A percentile compares a stretch with the other conserved stretches of the same genome.
Conservation (phyloP, 495 filamentous ascomycete species). For the Daldinia bambusicola region DNA sequence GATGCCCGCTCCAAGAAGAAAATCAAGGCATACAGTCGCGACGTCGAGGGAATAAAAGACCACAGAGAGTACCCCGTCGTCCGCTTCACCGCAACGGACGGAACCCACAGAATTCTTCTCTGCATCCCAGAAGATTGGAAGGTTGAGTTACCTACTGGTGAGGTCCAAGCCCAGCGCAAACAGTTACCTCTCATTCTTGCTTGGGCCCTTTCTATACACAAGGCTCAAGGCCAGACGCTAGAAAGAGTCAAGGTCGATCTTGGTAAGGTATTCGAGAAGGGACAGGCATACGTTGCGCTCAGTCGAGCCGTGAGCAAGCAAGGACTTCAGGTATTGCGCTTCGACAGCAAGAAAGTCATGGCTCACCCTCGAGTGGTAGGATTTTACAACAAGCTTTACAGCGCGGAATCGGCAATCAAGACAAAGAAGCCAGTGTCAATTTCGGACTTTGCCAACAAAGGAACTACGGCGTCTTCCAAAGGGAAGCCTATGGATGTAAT, state of each 20-base stretch:
- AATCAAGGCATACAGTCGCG: conserved; percentile 52
- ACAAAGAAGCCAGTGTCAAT: conserved; percentile 45
- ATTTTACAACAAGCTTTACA: conserved; percentile 86
- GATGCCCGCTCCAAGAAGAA: conserved; percentile 58
- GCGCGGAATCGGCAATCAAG: conserved; percentile 57
- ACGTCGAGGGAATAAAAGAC: conserved; percentile 50
- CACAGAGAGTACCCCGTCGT: conserved; percentile 78
- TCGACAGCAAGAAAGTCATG: conserved; percentile 92
- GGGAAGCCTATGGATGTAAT: conserved; percentile 27
- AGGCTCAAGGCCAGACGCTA: conserved; percentile 95
- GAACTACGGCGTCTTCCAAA: conserved; percentile 12
- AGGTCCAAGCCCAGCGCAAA: conserved; percentile 84
- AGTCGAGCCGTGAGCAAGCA: conserved; percentile 86
- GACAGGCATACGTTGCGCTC: conserved; percentile 86
- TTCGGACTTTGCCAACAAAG: conserved; percentile 44
- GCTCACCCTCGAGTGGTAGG: conserved; percentile 85
- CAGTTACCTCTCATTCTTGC: conserved; percentile 91
- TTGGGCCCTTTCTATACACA: conserved; percentile 97
- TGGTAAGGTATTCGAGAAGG: conserved; percentile 92
- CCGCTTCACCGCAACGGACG: conserved; percentile 80
- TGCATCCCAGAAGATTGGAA: conserved; percentile 93
- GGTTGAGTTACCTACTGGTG: conserved; percentile 93
- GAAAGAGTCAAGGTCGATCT: conserved; percentile 96
- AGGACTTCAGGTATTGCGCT: conserved; percentile 88
- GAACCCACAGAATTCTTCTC: conserved; percentile 78